Evolutionary conservation across 2,329 filamentous ascomycete species (phyloP).

Genomic region (Pseudocercospora crystallina): DNA sequence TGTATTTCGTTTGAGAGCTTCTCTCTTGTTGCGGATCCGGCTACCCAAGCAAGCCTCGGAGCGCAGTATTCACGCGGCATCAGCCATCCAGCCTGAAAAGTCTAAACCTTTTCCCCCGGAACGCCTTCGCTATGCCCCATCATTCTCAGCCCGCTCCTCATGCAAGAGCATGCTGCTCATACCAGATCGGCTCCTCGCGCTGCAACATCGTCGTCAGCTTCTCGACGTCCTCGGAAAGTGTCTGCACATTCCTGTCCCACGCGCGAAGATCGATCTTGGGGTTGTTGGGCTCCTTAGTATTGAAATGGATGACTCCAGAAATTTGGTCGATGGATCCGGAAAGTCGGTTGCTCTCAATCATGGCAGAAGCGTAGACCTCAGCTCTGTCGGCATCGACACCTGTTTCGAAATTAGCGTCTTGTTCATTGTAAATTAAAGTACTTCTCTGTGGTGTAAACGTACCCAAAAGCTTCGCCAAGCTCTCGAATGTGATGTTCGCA

Average conservation of each 20-base stretch:
- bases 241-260: constrained; percentile 88
- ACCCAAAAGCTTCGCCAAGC: constrained; percentile 68
- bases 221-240: constrained; percentile 85
- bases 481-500: constrained; percentile 58
- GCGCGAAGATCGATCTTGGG: constrained; percentile 65
- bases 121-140: too few relatives aligned
- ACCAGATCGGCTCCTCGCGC: constrained; percentile 68
- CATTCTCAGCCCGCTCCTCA: background rate
- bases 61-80: too few relatives aligned
- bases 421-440: too few relatives aligned
- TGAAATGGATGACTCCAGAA: constrained; percentile 82
- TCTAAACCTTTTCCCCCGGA: too few relatives aligned
- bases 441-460: too few relatives aligned
- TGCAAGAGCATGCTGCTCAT: constrained; percentile 43
- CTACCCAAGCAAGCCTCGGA: too few relatives aligned
- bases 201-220: constrained; percentile 79
- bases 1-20: too few relatives aligned
- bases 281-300: constrained; percentile 63
- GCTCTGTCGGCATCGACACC: constrained; percentile 77
- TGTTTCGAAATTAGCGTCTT: too few relatives aligned
- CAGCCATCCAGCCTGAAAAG: too few relatives aligned
- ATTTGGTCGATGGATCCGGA: constrained; percentile 93
- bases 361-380: constrained; percentile 86
- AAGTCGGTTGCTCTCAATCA: constrained; percentile 92
- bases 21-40: too few relatives aligned